Percentiles rank a stretch among this genome's conserved stretches.
Conservation (phyloP, 2,329 filamentous ascomycete species). For the Lachnellula willkommii region DNA sequence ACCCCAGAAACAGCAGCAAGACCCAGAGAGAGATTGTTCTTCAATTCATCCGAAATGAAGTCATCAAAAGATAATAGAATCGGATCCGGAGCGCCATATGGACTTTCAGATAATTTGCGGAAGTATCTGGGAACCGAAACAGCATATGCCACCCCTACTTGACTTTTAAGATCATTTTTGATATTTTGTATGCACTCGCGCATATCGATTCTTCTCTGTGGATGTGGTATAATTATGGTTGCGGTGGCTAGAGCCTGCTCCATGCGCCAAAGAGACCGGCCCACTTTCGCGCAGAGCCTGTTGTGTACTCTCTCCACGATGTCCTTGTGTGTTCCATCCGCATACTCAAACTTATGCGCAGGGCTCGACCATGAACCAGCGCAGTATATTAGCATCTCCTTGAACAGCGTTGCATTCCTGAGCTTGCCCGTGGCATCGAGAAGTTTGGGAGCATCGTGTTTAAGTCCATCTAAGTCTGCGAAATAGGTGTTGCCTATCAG, state of each 20-base stretch:
- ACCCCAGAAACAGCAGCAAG: background rate
- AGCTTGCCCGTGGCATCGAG: background rate
- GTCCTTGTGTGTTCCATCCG: background rate
- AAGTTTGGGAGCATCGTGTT: background rate
- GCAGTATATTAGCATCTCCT: background rate
- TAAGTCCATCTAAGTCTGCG: rapidly evolving
- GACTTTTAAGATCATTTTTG: no score
- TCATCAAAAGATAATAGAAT: background rate
- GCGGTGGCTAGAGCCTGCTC: background rate
- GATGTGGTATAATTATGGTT: no score
- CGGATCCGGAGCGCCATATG: no score
- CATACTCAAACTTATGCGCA: background rate
- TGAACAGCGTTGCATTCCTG: background rate
- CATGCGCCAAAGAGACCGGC: background rate
- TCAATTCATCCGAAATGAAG: background rate
- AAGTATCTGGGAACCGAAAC: no score
- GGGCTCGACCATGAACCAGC: background rate
- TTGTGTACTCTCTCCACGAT: background rate
- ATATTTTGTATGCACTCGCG: no score
- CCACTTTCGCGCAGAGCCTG: background rate
- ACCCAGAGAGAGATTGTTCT: background rate
- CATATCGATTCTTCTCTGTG: background rate
- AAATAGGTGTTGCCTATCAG: background rate
- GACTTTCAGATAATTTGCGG: no score
- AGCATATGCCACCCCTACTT: rapidly evolving